These are phyloP conservation scores for Chaetothyriales sp. DNA, from an alignment of 2,329 filamentous ascomycete genomes.

Conservation along the genomic window DNA sequence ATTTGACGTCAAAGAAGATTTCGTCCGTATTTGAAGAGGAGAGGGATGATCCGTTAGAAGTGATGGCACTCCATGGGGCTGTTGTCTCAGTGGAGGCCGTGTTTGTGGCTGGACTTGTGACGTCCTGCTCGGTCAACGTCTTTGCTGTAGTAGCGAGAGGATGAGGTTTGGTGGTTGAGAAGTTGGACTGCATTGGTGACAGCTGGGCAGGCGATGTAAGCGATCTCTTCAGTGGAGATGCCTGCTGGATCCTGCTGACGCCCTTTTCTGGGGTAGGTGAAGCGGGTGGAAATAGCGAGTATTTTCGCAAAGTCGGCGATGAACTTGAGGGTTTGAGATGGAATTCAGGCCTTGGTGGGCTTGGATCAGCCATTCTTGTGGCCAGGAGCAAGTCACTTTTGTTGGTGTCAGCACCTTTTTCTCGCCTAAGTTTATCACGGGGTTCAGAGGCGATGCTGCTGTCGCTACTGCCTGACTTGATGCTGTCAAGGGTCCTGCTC, in stretches of 20 bases:
- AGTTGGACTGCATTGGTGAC: constrained; percentile 11
- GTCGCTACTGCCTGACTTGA: constrained; percentile 5
- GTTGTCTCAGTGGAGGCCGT: constrained; percentile 12
- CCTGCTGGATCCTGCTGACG: background rate
- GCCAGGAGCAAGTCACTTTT: background rate
- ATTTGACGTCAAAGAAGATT: constrained; percentile 19
- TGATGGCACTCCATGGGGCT: constrained; percentile 11
- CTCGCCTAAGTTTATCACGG: constrained; percentile 6
- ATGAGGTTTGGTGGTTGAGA: constrained; percentile 5
- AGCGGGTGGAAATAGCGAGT: constrained; percentile 16
- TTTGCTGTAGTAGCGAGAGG: constrained; percentile 8
- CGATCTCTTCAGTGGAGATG: constrained; percentile 9
- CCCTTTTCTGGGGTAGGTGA: constrained; percentile 8
- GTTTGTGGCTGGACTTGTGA: constrained; percentile 12
- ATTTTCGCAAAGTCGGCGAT: constrained; percentile 12
- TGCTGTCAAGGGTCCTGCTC: constrained; percentile 13
- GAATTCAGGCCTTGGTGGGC: constrained; percentile 8
- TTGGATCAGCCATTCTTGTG: constrained; percentile 1
- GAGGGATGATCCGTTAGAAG: constrained; percentile 12
- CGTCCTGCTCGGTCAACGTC: constrained; percentile 1
- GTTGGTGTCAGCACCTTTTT: background rate
- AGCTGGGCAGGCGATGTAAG: constrained; percentile 14
- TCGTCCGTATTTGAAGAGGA: constrained; percentile 15
- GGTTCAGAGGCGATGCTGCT: background rate
- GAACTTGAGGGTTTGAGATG: constrained; percentile 7